These are phyloP conservation scores for Globisporangium perplexum DNA, from an alignment of 352 stramenopile species.

Conservation along the genomic window DNA sequence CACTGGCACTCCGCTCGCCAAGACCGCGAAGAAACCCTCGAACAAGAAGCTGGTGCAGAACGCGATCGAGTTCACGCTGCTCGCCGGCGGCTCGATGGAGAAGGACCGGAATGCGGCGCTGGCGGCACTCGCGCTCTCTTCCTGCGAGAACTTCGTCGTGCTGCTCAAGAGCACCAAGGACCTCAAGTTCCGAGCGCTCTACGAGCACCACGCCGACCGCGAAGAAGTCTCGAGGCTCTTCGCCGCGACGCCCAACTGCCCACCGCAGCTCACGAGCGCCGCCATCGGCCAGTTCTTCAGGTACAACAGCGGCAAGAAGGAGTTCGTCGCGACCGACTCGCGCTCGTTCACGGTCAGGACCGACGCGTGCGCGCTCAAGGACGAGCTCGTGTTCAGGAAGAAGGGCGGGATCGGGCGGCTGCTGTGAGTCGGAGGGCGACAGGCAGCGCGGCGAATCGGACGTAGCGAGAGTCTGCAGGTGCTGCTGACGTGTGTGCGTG, in stretches of 20 bases:
- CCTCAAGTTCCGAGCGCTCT: conserved; percentile 68
- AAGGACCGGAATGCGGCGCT: conserved; percentile 45
- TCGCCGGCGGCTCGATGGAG: conserved; percentile 56
- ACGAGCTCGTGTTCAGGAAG: conserved; percentile 51
- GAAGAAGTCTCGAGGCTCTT: conserved; percentile 37
- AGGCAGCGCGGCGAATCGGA: no score
- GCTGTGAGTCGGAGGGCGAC: no score
- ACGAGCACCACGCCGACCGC: conserved; percentile 53
- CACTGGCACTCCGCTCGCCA: background rate
- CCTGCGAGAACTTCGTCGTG: conserved; percentile 68
- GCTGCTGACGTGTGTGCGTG: no score
- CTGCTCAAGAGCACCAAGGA: conserved; percentile 69
- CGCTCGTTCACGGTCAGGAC: conserved; percentile 70
- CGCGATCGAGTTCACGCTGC: conserved; percentile 69
- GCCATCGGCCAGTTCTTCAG: conserved; percentile 73
- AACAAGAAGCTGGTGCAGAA: conserved; percentile 78
- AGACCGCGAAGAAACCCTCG: conserved; percentile 31
- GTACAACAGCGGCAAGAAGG: conserved; percentile 83
- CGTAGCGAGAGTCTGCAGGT: no score
- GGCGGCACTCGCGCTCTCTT: conserved; percentile 32
- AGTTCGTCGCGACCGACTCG: conserved; percentile 57
- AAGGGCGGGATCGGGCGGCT: conserved; percentile 12
- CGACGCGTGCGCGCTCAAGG: conserved; percentile 56
- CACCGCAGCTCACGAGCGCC: conserved; percentile 22
- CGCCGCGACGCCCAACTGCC: conserved; percentile 23